phyloP scores from a whole-genome alignment of 768 basidiomycete genomes.

The Boletus tylopilopsis region DNA sequence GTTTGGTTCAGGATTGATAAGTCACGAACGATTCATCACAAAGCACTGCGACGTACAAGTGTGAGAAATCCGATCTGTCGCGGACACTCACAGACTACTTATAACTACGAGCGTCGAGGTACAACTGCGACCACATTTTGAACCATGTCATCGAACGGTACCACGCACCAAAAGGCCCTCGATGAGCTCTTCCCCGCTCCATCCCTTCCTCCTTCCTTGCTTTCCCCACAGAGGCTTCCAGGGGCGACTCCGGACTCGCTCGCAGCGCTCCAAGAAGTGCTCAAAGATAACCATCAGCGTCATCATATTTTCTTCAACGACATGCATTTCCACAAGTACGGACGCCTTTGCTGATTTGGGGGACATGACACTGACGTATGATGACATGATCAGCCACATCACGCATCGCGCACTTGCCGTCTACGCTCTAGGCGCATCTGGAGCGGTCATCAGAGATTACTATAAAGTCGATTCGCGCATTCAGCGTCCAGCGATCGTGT shows the following conservation, averaged over 20 bases:
- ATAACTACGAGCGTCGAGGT: too few species aligned
- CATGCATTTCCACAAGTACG: conserved; percentile 49
- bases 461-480: conserved; percentile 19
- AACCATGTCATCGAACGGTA: conserved; percentile 14
- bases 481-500: conserved; percentile 22
- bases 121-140: too few species aligned
- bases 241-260: conserved; percentile 24
- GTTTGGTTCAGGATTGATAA: too few species aligned
- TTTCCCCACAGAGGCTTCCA: conserved; percentile 27
- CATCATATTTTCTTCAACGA: conserved; percentile 50
- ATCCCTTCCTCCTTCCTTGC: conserved; percentile 22
- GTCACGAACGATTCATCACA: too few species aligned
- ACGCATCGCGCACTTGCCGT: conserved; percentile 29
- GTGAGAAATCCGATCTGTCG: too few species aligned
- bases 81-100: too few species aligned
- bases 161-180: background rate
- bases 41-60: too few species aligned
- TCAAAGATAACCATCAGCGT: conserved; percentile 48
- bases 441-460: conserved; percentile 21
- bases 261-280: conserved; percentile 24
- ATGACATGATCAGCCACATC: conserved; percentile 19
- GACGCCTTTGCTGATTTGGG: background rate
- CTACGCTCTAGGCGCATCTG: conserved; percentile 27
- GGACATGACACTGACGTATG: background rate
- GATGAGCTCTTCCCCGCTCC: conserved; percentile 26